Evolutionary conservation across 1,284 basidiomycete genomes (phyloP), one percentile per base, ranked within the genome.

Genomic region (Ustilago hordei): DNA sequence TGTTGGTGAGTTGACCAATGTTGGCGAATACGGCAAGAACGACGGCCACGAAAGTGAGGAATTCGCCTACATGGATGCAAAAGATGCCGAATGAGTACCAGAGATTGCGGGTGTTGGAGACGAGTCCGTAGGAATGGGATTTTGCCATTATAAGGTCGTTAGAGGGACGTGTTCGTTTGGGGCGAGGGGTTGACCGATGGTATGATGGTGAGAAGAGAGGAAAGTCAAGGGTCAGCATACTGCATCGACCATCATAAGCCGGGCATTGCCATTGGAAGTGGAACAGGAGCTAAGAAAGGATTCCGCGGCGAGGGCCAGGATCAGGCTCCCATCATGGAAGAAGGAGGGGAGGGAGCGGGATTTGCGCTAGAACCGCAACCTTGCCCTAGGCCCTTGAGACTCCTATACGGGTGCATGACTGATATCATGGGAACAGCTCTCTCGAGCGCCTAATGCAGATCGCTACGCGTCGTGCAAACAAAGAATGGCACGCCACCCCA

Each of bases 1-100:
- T 85, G 53, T 80, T 60, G 41, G 81, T 75, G 15, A 85, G 54
- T 62, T 85, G 83, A 23, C 82, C 80, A 32, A 85, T 79, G 74
- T 84, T 83, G 60, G 74, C 82, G 36, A 85, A 66, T 19, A 85
- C 79, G 36, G 64, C 69, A 28, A 85, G 72, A 39, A 80, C 69
- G 50, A 81, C 80, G 12, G 84, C 84, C 35, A 75, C 68, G 54
- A 85, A 85, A 23, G 82, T 75, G 31, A 85, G 78, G 66, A 85
- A 80, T 57, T 83, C 79, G 57, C 79, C 84, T 73, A 58, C 31
- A n/a, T 78, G 80, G 57, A 67, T 67, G 58, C 56, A 60, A 32
- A 78, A 62, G n/a, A 59, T 48, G 28, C 68, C 55, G 28, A 72
- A 69, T 2, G 64, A 64, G 28, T 34, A 53, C 43, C 53, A 69